phyloP scores from a whole-genome alignment of 352 stramenopile species.

The Pilasporangium apinafurcum region DNA sequence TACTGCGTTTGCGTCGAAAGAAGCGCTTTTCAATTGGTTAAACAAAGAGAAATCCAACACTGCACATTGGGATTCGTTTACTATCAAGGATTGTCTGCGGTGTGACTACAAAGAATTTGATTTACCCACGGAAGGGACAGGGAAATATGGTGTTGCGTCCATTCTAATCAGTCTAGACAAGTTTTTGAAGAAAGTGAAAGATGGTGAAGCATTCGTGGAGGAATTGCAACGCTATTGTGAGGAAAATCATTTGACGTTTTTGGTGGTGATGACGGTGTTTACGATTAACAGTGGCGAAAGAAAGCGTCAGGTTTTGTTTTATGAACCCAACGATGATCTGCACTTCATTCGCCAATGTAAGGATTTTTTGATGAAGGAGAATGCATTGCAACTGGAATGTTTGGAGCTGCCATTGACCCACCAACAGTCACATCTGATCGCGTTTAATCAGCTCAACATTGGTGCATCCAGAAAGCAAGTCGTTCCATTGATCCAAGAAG shows the following conservation, averaged over 20 bases:
- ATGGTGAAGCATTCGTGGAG: conserved; percentile 16
- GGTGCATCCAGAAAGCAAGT: conserved; percentile 72
- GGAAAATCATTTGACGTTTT: conserved; percentile 45
- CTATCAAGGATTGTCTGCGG: conserved; percentile 55
- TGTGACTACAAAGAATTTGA: conserved; percentile 82
- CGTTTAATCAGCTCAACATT: conserved; percentile 57
- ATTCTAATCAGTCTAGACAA: conserved; percentile 48
- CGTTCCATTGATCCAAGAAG: conserved; percentile 53
- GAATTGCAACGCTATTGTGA: conserved; percentile 28
- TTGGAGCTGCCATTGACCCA: conserved; percentile 24
- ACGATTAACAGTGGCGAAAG: conserved; percentile 27
- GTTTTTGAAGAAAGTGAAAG: conserved; percentile 39
- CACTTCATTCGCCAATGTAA: conserved; percentile 21
- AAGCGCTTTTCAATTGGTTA: conserved; percentile 56
- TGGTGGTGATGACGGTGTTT: conserved; percentile 70
- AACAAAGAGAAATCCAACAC: conserved; percentile 64
- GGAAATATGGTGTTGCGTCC: conserved; percentile 48
- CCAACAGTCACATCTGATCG: conserved; percentile 17
- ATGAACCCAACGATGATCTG: conserved; percentile 15
- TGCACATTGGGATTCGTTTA: conserved; percentile 53
- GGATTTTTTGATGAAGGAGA: conserved; percentile 24
- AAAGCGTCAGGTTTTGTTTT: conserved; percentile 63
- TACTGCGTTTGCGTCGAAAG: conserved; percentile 30
- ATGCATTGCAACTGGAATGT: conserved; percentile 30
- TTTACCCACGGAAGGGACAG: conserved; percentile 2